phyloP scores from a whole-genome alignment of 306 rosid species.

The Malus asiatica region DNA sequence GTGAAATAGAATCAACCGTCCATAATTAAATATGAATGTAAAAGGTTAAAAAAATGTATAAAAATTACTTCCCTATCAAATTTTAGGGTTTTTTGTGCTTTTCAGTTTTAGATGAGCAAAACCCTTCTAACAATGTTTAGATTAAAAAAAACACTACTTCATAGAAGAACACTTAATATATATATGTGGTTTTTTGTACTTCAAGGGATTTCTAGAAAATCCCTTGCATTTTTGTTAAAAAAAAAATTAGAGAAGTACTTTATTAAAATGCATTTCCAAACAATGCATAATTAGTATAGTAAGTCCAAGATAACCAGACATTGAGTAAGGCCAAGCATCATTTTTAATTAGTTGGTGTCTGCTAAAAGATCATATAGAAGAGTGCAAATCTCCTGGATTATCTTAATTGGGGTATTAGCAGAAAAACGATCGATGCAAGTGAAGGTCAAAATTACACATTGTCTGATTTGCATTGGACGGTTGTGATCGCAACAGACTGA shows the following conservation, averaged over 20 bases:
- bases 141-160: no score
- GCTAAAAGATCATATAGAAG: constrained; percentile 32
- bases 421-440: constrained; percentile 26
- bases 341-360: constrained; percentile 32
- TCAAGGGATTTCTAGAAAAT: no score
- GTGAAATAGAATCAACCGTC: no score
- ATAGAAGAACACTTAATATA: no score
- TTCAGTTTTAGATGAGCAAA: constrained; percentile 12
- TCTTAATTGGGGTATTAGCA: constrained; percentile 5
- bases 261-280: neutral
- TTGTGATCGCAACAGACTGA: constrained; percentile 63
- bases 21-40: no score
- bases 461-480: constrained; percentile 67
- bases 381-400: constrained; percentile 2
- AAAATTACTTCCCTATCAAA: no score
- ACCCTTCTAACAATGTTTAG: no score
- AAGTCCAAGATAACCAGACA: constrained; percentile 39
- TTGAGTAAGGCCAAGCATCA: constrained; percentile 35
- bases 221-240: no score
- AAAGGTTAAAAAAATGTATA: no score
- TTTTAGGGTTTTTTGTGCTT: constrained; percentile 25
- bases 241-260: no score
- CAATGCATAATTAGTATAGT: neutral
- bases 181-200: no score
- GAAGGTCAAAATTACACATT: constrained; percentile 74